These are phyloP conservation scores for Sclerotinia sclerotiorum DNA, from an alignment of 2,329 filamentous ascomycete genomes.

Conservation along the genomic window DNA sequence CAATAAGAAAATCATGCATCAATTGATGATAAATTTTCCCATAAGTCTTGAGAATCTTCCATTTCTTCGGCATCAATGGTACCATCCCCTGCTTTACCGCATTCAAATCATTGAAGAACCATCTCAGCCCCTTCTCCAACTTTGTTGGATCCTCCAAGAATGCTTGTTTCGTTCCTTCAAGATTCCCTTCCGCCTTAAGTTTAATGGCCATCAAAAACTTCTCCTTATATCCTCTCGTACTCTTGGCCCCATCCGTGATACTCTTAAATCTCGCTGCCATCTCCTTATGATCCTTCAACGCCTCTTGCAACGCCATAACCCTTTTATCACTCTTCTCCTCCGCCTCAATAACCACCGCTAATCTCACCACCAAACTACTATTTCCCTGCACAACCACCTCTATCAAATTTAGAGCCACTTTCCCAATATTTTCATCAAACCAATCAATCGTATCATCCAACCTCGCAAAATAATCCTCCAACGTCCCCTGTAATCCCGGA, in stretches of 20 bases:
- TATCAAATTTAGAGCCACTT: conserved; percentile 86
- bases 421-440: conserved; percentile 93
- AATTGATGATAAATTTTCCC: conserved; percentile 85
- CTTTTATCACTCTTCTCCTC: conserved; percentile 96
- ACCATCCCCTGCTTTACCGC: conserved; percentile 93
- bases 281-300: conserved; percentile 92
- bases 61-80: conserved; percentile 88
- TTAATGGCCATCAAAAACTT: conserved; percentile 79
- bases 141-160: conserved; percentile 82
- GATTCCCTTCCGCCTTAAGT: conserved; percentile 59
- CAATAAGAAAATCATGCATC: conserved; percentile 92
- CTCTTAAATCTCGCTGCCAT: conserved; percentile 91
- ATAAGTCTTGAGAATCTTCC: conserved; percentile 92
- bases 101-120: conserved; percentile 98
- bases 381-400: conserved; percentile 83
- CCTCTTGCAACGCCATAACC: conserved; percentile 87
- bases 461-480: conserved; percentile 85
- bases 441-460: conserved; percentile 86
- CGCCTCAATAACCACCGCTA: conserved; percentile 89
- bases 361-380: conserved; percentile 81
- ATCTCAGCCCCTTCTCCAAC: conserved; percentile 84
- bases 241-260: conserved; percentile 89
- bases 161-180: conserved; percentile 60
- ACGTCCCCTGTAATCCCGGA: conserved; percentile 70
- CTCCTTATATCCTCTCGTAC: conserved; percentile 92